Evolutionary conservation across 2,329 filamentous ascomycete species (phyloP).

Genomic region (Magnaporthales sp.): DNA sequence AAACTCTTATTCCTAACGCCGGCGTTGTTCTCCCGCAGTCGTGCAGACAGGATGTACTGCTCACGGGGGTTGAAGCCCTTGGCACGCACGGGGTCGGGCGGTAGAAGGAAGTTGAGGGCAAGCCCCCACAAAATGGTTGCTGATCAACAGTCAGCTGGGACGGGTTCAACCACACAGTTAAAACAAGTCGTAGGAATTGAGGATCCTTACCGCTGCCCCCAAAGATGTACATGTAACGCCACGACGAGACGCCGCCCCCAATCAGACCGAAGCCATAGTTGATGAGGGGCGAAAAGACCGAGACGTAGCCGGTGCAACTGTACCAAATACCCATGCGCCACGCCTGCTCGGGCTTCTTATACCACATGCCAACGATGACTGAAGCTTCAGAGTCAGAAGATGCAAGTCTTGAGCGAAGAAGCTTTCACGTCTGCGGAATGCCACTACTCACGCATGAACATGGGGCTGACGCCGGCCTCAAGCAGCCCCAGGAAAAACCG

Average conservation of each 20-base stretch:
- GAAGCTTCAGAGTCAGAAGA: constrained; percentile 11
- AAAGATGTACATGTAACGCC: constrained; percentile 49
- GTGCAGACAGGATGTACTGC: constrained; percentile 16
- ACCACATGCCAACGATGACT: constrained; percentile 39
- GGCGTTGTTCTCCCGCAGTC: constrained; percentile 24
- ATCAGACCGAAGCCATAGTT: constrained; percentile 51
- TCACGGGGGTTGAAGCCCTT: constrained; percentile 16
- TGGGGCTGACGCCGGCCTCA: constrained; percentile 30
- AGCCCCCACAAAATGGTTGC: neutral
- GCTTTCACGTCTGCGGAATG: neutral
- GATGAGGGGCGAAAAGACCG: constrained; percentile 45
- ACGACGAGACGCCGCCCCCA: constrained; percentile 21
- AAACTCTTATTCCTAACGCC: constrained; percentile 32
- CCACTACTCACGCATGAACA: constrained; percentile 28
- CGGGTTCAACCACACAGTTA: neutral
- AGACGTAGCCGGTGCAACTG: constrained; percentile 48
- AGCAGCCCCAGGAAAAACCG: constrained; percentile 25
- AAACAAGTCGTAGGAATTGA: constrained; percentile 7
- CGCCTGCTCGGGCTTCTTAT: constrained; percentile 47
- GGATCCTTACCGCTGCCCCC: constrained; percentile 28
- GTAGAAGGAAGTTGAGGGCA: constrained; percentile 28
- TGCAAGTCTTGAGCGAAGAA: neutral
- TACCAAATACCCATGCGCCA: constrained; percentile 58
- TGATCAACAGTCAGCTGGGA: neutral
- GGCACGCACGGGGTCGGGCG: constrained; percentile 22